Conservation (phyloP, 345 rosid genomes). For the Linum lewisii region DNA sequence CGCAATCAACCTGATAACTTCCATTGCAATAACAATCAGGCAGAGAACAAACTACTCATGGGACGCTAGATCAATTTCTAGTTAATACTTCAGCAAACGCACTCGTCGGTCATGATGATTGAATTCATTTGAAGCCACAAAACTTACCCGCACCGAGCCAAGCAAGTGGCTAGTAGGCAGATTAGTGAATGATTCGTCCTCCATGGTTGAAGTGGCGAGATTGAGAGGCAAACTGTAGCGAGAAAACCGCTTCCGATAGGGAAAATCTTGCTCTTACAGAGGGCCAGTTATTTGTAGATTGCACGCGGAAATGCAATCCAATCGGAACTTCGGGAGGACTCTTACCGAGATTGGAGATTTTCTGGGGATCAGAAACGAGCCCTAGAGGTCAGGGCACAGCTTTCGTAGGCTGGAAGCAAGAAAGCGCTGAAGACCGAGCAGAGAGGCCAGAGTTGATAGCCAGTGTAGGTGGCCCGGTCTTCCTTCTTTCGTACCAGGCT, state of each 20-base stretch:
- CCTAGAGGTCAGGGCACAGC: not conserved
- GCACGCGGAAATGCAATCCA: not conserved
- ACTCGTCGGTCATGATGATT: not conserved
- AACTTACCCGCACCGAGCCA: constrained; percentile 2
- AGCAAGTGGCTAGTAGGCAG: constrained; percentile 5
- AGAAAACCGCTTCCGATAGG: not conserved
- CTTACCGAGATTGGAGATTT: not conserved
- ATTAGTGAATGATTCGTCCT: constrained; percentile 2
- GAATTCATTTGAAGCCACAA: not conserved
- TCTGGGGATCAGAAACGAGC: not conserved
- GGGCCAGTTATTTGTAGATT: not conserved
- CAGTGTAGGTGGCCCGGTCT: not conserved
- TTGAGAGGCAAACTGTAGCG: not conserved
- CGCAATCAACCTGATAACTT: not conserved
- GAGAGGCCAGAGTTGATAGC: not conserved
- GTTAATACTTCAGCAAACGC: not conserved
- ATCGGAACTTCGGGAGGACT: not conserved
- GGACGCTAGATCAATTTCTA: not conserved
- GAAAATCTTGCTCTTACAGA: not conserved
- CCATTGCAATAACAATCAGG: not conserved
- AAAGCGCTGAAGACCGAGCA: not conserved
- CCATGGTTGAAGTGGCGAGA: not conserved
- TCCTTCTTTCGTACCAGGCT: too few relatives aligned
- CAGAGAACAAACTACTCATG: not conserved
- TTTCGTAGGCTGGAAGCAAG: not conserved